Base-by-base conservation (phyloP, 2,329 filamentous ascomycete species). In the Verticillium albo-atrum region DNA sequence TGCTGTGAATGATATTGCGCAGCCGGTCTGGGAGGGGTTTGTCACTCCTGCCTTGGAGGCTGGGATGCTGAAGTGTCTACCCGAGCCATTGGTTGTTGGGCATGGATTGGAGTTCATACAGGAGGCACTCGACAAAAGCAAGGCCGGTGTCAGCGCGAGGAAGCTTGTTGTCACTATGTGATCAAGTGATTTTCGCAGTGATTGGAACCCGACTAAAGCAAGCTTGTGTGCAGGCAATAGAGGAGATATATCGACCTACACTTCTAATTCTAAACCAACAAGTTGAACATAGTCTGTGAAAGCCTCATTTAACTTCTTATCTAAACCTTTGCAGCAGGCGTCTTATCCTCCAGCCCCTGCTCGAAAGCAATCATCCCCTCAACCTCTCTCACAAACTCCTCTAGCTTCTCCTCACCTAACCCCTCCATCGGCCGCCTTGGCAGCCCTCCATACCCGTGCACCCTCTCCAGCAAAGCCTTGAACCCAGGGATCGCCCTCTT, bases 401-500 rank as follows among this genome's bases (percentile, higher is more conserved):
- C 55, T 51, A 56, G 55, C 20, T 58, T 42, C 27, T 61, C 60
- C 14, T 42, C 54, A 4, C 56, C 26, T 28, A 68, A 65, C 68
- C 55, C 42, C n/a, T 54, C 53, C 61, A 67, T 65, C 53, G 83
- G 82, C 65, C 76, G 79, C 60, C 83, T 74, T 30, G 78, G 79
- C 63, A 75, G 78, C 2, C 78, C 85, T 35, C 83, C 85, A 67
- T 88, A 88, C 3, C 82, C 83, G 63, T 79, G 82, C 68, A 82
- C 82, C 9, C 58, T 37, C 6, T 60, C 58, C 35, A 67, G 58
- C 14, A 65, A 62, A 4, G 62, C 62, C 59, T 67, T 65, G 61
- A 65, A 65, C 6, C 65, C 65, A 7, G 65, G 65, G 25, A 67
- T 63, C 4, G 65, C 65, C 30, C 65, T 25, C 54, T 63, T 67